These are phyloP conservation scores for Marasmius sp. DNA, from an alignment of 1,284 basidiomycete genomes.

Conservation along the genomic window DNA sequence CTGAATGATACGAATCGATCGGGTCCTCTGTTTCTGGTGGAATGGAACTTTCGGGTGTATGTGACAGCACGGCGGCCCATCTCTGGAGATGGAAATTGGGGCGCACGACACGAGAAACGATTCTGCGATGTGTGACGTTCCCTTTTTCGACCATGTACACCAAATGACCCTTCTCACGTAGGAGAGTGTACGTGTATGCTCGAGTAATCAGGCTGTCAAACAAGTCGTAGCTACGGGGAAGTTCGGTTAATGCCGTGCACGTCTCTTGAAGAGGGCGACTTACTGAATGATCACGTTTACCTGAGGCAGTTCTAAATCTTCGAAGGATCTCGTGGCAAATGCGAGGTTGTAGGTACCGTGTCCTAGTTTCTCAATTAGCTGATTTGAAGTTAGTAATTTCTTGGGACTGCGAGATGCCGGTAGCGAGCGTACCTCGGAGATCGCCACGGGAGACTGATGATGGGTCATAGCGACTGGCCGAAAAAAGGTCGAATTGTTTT, in stretches of 20 bases:
- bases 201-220: constrained; percentile 62
- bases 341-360: constrained; percentile 61
- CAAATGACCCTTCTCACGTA: constrained; percentile 47
- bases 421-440: constrained; percentile 2
- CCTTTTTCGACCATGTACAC: constrained; percentile 64
- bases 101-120: constrained; percentile 37
- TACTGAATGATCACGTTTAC: constrained; percentile 61
- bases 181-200: constrained; percentile 48
- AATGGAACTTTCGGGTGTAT: constrained; percentile 37
- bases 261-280: constrained; percentile 15
- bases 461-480: constrained; percentile 39
- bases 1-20: constrained; percentile 42
- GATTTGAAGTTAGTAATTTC: constrained; percentile 27
- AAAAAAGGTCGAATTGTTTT: constrained; percentile 34
- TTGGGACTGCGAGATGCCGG: constrained; percentile 9
- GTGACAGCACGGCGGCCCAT: constrained; percentile 49
- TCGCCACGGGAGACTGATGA: constrained; percentile 11
- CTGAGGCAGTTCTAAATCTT: constrained; percentile 58
- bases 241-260: not conserved
- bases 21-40: constrained; percentile 45
- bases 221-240: constrained; percentile 52
- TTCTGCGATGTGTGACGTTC: constrained; percentile 53
- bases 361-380: constrained; percentile 47
- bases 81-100: constrained; percentile 32
- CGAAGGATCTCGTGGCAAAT: constrained; percentile 53